Conservation (phyloP, 164 flowering plant species). For the Chimonanthus salicifolius region DNA sequence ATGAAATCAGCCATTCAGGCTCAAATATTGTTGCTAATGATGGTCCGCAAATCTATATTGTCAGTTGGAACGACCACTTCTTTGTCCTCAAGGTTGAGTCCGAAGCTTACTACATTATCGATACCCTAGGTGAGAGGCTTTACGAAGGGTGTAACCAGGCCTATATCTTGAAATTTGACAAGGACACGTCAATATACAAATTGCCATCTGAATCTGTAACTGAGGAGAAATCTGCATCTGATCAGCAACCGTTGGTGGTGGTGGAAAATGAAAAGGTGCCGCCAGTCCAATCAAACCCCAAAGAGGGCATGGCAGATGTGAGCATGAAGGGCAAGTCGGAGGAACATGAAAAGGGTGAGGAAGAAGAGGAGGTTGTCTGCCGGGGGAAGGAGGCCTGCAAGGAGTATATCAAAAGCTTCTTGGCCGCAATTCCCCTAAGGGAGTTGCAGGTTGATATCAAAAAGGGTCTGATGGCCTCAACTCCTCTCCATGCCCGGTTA, state of each 20-base stretch:
- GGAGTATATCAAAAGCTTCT: slow-evolving; percentile 84
- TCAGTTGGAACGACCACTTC: slow-evolving; percentile 98
- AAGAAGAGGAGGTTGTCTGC: slow-evolving; percentile 51
- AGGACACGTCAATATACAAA: slow-evolving; percentile 41
- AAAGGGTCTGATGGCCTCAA: slow-evolving; percentile 64
- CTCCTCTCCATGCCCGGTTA: slow-evolving; percentile 74
- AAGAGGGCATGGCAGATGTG: slow-evolving; percentile 15
- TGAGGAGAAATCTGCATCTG: slow-evolving; percentile 39
- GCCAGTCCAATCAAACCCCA: slow-evolving; percentile 14
- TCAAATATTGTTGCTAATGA: slow-evolving; percentile 20
- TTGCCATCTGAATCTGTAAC: slow-evolving; percentile 27
- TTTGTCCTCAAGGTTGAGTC: slow-evolving; percentile 83
- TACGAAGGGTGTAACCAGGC: slow-evolving; percentile 93
- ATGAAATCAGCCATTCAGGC: slow-evolving; percentile 54
- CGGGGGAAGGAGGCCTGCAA: slow-evolving; percentile 88
- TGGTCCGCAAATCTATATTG: slow-evolving; percentile 59
- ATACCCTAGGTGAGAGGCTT: slow-evolving; percentile 93
- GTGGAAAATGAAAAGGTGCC: slow-evolving; percentile 20
- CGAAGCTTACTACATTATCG: slow-evolving; percentile 86
- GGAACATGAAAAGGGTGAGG: slow-evolving; percentile 24
- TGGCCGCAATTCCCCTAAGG: slow-evolving; percentile 95
- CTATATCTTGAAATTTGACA: slow-evolving; percentile 77
- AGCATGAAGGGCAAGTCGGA: slow-evolving; percentile 23
- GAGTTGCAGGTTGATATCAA: slow-evolving; percentile 83
- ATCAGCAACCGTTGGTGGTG: slow-evolving; percentile 28